A percentile compares a stretch with the other conserved stretches of the same genome.
Evolutionary conservation across 192 early-diverging fungal genomes (phyloP).

Genomic region (Entomortierella parvispora): DNA sequence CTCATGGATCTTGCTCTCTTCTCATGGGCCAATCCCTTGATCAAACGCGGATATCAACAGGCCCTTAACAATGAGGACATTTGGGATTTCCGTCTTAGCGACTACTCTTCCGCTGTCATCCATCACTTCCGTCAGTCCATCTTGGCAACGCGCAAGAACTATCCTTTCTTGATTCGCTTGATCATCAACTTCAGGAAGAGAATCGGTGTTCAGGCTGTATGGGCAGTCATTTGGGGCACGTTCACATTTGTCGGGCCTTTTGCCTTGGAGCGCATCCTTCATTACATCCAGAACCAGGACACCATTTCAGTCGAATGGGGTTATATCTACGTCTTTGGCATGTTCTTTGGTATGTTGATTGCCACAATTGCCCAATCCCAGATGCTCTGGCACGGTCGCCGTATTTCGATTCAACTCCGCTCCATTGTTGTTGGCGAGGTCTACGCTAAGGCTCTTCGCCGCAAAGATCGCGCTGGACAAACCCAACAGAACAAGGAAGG

Average conservation of each 20-base stretch:
- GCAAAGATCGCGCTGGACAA: constrained; percentile 68
- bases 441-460: constrained; percentile 66
- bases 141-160: constrained; percentile 44
- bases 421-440: constrained; percentile 70
- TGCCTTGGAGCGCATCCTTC: constrained; percentile 40
- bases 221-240: constrained; percentile 34
- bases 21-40: constrained; percentile 43
- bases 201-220: constrained; percentile 33
- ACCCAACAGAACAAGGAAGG: constrained; percentile 40
- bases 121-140: constrained; percentile 52
- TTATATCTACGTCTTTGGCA: constrained; percentile 65
- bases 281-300: constrained; percentile 34
- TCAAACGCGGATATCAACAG: constrained; percentile 25
- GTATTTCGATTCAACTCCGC: constrained; percentile 54
- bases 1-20: constrained; percentile 29
- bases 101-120: constrained; percentile 48
- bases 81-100: constrained; percentile 48
- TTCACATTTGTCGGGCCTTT: constrained; percentile 45
- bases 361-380: constrained; percentile 43
- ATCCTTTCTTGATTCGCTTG: constrained; percentile 36
- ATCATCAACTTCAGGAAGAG: constrained; percentile 46
- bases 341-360: constrained; percentile 55
- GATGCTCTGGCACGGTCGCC: constrained; percentile 53
- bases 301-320: constrained; percentile 48
- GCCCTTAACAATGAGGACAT: constrained; percentile 40